Conservation (phyloP, 1,139 yeast species). For the Groenewaldozyma auringiensis region DNA sequence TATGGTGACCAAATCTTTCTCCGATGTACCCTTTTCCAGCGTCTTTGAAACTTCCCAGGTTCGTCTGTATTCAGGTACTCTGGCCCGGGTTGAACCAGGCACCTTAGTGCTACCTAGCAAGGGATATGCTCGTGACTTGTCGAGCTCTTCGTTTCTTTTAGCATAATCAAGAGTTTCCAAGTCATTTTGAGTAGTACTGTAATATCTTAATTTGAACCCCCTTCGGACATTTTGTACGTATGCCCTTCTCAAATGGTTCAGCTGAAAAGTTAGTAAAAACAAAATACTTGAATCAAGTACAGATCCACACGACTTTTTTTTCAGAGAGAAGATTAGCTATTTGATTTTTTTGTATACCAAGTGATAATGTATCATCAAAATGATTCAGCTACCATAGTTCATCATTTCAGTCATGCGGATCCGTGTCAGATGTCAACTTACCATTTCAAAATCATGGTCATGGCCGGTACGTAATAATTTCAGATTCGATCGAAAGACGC, state of each 20-base stretch:
- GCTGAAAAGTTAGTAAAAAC: neutral
- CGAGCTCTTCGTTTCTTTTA: slow-evolving; percentile 29
- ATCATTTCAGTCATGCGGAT: too few relatives aligned
- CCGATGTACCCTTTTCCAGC: slow-evolving; percentile 10
- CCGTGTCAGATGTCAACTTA: too few relatives aligned
- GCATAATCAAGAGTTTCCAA: slow-evolving; percentile 36
- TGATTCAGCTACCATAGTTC: too few relatives aligned
- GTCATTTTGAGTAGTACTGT: slow-evolving; percentile 19
- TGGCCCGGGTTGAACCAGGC: slow-evolving; percentile 5
- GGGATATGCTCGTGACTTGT: slow-evolving; percentile 19
- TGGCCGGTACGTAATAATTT: too few relatives aligned
- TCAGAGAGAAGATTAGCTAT: slow-evolving; percentile 20
- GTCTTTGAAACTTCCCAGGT: slow-evolving; percentile 16
- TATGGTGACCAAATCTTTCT: slow-evolving; percentile 19
- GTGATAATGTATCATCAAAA: too few relatives aligned
- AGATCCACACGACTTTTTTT: too few relatives aligned
- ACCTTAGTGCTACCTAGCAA: slow-evolving; percentile 10
- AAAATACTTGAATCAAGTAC: too few relatives aligned
- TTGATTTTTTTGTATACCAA: too few relatives aligned
- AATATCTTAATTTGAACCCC: neutral
- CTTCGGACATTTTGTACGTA: neutral
- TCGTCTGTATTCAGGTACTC: slow-evolving; percentile 20
- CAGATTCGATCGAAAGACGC: too few relatives aligned
- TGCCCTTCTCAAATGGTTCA: neutral
- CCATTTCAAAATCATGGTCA: too few relatives aligned